Percentiles rank a stretch among this genome's conserved stretches.
Conservation (phyloP, 345 rosid genomes). For the Rhodamnia rubescens region DNA sequence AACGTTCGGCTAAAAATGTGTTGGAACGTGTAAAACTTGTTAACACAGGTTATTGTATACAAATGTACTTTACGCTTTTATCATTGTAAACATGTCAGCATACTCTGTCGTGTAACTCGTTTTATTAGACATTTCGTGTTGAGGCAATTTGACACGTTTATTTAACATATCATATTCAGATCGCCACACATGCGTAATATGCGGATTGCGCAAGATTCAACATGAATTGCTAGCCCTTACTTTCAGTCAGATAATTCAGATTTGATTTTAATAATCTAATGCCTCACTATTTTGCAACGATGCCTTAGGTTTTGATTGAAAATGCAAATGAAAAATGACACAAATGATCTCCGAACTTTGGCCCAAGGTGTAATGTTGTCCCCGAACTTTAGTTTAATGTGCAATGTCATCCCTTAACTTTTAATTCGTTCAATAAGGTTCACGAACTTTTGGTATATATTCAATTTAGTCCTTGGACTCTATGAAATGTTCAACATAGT, state of each 20-base stretch:
- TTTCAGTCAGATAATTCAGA: fast-evolving
- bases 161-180: neutral
- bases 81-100: neutral
- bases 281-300: neutral
- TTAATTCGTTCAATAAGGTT: no score
- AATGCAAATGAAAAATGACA: neutral
- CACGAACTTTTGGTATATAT: no score
- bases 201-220: fast-evolving
- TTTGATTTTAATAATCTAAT: neutral
- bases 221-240: neutral
- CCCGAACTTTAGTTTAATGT: no score
- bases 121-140: neutral
- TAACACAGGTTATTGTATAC: neutral
- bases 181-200: fast-evolving
- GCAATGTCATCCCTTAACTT: no score
- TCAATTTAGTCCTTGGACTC: no score
- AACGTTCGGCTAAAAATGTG: neutral
- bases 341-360: no score
- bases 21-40: fast-evolving
- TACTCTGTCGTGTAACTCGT: neutral
- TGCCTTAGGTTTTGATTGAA: neutral
- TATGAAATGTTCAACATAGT: no score
- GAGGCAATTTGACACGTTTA: neutral
- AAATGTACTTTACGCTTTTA: neutral
- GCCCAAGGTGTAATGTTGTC: no score